Conservation (phyloP, 768 basidiomycete genomes). For the Multifurca ochricompacta region DNA sequence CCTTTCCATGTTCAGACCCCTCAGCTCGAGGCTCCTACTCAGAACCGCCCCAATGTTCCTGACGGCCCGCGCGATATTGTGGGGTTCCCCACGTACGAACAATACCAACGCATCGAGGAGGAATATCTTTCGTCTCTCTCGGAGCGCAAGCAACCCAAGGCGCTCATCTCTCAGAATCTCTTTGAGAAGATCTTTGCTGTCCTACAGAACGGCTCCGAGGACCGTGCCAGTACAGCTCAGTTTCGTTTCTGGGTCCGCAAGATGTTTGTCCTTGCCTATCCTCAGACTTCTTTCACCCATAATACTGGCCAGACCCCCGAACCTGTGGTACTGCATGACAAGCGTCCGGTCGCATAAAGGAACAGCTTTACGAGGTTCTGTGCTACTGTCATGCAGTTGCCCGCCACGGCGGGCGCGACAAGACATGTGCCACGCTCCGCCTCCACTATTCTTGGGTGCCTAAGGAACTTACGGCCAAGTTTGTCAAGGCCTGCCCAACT, state of each 20-base stretch:
- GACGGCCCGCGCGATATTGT: constrained; percentile 12
- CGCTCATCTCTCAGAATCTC: constrained; percentile 20
- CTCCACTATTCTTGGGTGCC: constrained; percentile 77
- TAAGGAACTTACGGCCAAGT: constrained; percentile 72
- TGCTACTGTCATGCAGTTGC: constrained; percentile 61
- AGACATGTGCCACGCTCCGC: constrained; percentile 59
- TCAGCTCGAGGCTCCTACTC: constrained; percentile 11
- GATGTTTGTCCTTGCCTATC: constrained; percentile 20
- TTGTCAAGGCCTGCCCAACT: constrained; percentile 73
- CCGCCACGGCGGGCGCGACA: constrained; percentile 72
- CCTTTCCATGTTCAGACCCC: constrained; percentile 14
- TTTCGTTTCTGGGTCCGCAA: constrained; percentile 23
- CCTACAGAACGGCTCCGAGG: constrained; percentile 15
- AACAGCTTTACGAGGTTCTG: constrained; percentile 72
- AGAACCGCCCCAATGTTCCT: background rate
- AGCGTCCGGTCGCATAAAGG: constrained; percentile 69
- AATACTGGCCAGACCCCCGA: background rate
- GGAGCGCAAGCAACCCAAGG: constrained; percentile 20
- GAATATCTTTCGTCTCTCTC: constrained; percentile 19
- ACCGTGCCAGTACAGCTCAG: constrained; percentile 18
- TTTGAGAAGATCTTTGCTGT: constrained; percentile 18
- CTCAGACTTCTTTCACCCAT: constrained; percentile 15
- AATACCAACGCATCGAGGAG: constrained; percentile 19
- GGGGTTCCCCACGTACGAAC: constrained; percentile 19
- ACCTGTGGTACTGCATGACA: constrained; percentile 61